Evolutionary conservation across 306 rosid genomes (phyloP), one percentile per base, ranked within the genome.

Genomic region (Rubus idaeus): DNA sequence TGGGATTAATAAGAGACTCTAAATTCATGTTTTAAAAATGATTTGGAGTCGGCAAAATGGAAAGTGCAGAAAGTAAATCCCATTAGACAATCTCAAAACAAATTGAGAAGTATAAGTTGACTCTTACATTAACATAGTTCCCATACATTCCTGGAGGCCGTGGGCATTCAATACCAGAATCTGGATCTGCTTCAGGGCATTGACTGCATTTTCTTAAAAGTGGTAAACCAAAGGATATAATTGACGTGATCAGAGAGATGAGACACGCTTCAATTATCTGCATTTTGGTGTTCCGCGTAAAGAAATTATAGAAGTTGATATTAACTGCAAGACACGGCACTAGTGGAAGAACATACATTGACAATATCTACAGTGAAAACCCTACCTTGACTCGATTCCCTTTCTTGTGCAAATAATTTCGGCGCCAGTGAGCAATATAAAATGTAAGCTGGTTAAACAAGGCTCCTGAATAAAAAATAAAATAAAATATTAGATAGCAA

Each of bases 261-360:
- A 94, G 84, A 84, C 98, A 94, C 10, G 96, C 98, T 83, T 94
- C 98, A 82, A 92, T 70, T 68, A 94, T 92, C 98, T 94, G 96
- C 83, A 75, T 49, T 41, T 60, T 35, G 53, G 60, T 20, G 60
- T 56, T 21, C 53, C 39, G 11, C 1, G 2, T 12, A 46, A 41
- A 40, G 14, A 70, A 42, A 62, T 23, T 67, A 57, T 16, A 63
- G 56, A 68, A 76, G n/a, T 61, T 61, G 23, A 64, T 65, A 35
- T 71, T 41, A 71, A 39, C 10, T 11, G 39, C 58, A 78, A 69
- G 78, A 18, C 74, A 75, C 16, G 50, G 55, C 4, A 41, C 8
- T 21, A 74, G 63, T 17, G n/a, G 55, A 61, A 73, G 70, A 80
- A 79, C 41, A 73, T 35, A 74, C 50, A 75, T 60, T 20, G 40